These are phyloP conservation scores for Penicillium concentricum DNA, from an alignment of 2,329 filamentous ascomycete species.

Conservation along the genomic window DNA sequence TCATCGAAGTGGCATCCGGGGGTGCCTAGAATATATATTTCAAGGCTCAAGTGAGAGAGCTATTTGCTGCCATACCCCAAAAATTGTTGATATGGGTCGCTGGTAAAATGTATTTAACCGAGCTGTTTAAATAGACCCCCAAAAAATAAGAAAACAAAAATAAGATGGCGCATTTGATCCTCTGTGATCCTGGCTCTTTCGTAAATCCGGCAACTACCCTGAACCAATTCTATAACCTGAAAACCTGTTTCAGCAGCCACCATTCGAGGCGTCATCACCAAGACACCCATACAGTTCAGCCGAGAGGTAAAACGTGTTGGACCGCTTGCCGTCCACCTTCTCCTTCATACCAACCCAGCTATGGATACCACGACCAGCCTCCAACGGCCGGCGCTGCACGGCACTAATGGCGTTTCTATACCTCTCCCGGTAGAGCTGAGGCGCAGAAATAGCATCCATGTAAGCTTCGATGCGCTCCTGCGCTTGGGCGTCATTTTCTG, in stretches of 20 bases:
- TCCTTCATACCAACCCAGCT: not conserved
- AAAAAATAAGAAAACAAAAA: not conserved
- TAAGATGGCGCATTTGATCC: not conserved
- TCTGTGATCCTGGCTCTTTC: not conserved
- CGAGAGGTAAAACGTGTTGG: not conserved
- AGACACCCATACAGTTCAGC: not conserved
- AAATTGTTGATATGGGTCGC: not conserved
- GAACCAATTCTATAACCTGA: not conserved
- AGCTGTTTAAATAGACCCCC: not conserved
- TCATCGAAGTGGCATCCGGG: no score
- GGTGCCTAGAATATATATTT: no score
- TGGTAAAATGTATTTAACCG: no score
- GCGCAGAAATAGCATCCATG: not conserved
- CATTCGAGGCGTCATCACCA: not conserved
- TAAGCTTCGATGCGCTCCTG: not conserved
- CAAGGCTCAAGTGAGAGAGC: not conserved
- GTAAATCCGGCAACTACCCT: not conserved
- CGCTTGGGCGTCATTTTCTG: not conserved
- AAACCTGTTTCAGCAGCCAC: not conserved
- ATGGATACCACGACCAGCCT: not conserved
- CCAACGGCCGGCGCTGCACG: not conserved
- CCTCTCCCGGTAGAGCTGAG: not conserved
- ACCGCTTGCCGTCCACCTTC: not conserved
- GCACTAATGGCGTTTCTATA: not conserved
- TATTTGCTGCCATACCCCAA: not conserved